phyloP scores from a whole-genome alignment of 371 early-diverging fungal species.

The Mucor mucedo region DNA sequence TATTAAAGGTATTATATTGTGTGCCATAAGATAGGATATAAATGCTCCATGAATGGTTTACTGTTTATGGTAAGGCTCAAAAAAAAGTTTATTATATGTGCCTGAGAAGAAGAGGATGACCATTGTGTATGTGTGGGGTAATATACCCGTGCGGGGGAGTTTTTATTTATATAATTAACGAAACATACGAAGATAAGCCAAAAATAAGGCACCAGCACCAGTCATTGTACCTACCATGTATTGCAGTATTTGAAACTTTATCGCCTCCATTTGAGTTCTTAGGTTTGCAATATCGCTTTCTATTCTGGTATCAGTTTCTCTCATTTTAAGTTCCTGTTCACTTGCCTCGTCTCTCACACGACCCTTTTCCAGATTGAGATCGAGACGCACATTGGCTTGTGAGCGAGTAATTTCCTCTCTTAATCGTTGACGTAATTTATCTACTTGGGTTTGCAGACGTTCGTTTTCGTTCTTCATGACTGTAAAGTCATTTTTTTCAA shows the following conservation, averaged over 20 bases:
- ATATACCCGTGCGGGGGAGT: too few species aligned
- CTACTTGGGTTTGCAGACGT: slow-evolving; percentile 77
- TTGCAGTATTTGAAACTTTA: slow-evolving; percentile 85
- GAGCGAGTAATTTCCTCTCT: slow-evolving; percentile 86
- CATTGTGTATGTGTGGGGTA: too few species aligned
- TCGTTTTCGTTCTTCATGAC: slow-evolving; percentile 86
- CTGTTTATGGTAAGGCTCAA: too few species aligned
- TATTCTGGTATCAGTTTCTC: slow-evolving; percentile 86
- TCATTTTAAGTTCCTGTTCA: slow-evolving; percentile 83
- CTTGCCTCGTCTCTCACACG: slow-evolving; percentile 85
- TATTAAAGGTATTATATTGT: too few species aligned
- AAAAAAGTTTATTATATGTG: too few species aligned
- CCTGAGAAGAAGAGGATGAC: too few species aligned
- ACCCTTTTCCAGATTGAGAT: slow-evolving; percentile 90
- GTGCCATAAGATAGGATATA: too few species aligned
- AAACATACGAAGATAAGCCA: slow-evolving; percentile 72
- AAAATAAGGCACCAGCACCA: slow-evolving; percentile 80
- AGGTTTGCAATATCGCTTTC: slow-evolving; percentile 88
- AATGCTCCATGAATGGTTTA: too few species aligned
- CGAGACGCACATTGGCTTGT: slow-evolving; percentile 87
- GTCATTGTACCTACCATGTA: slow-evolving; percentile 85
- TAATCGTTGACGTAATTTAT: slow-evolving; percentile 77
- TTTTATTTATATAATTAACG: too few species aligned
- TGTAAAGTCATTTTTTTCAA: slow-evolving; percentile 91
- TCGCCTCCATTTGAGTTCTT: slow-evolving; percentile 90